Base-by-base conservation (phyloP, 441 rosid species). In the Mallotus repandus region DNA sequence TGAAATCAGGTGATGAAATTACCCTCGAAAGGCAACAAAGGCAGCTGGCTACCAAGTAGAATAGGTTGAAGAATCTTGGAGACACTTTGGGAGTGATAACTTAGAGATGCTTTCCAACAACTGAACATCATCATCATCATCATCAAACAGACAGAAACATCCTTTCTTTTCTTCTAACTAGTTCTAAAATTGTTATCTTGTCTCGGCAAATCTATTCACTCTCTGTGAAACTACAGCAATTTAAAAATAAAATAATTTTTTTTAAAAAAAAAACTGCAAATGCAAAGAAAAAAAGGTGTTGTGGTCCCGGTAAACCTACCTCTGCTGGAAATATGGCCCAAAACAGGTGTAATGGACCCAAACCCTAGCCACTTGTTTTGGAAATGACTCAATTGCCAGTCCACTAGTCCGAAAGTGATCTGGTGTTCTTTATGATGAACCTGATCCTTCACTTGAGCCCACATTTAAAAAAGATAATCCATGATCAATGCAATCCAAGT, bases 361-460 rank as follows among this genome's bases (percentile, higher is more conserved):
- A 53, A 64, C 69, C 69, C 75, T 25, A 56, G 64, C 76, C 76
- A 10, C 45, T 63, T 66, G 54, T 63, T 43, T 43, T 7, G 22
- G 69, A 63, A 32, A 55, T 29, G 75, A 21, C 45, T 43, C 69
- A 1, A 45, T 8, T 63, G 52, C 49, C 49, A 5, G n/a, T 52
- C 49, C 50, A 45, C 60, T 46, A 29, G 18, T 12, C 48, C 29
- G 61, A 54, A 72, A 52, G 60, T 38, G 75, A 52, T 68, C 12
- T 60, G 1, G 4, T 32, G 41, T 58, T 25, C 46, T 29, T 25
- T 13, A 57, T 19, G 12, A 19, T 11, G 3, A 29, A 14, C 21
- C 35, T 57, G 32, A 57, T 49, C 67, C 46, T 43, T 4, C 7
- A 3, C 46, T 3, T 43, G 10, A 43, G 0, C 46, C 46, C 46